Evolutionary conservation across 306 rosid genomes (phyloP), one percentile per base, ranked within the genome.

Genomic region (Trifolium pratense): DNA sequence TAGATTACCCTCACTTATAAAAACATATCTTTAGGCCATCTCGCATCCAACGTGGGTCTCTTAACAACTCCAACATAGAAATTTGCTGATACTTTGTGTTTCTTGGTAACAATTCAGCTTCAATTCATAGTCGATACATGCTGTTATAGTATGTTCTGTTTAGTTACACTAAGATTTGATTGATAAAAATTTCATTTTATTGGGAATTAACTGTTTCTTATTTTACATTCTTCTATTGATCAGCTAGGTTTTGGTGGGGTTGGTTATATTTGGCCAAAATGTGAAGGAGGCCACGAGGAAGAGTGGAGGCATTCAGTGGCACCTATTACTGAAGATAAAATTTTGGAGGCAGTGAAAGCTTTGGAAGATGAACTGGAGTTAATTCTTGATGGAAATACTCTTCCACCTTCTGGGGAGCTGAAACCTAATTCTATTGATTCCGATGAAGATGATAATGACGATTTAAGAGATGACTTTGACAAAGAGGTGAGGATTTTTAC

Each of bases 271-370:
- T 95, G 99, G 99, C 80, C 96, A 76, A 84, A 81, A 75, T 87
- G 85, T 86, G 99, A 95, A 82, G 97, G 90, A 65, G 85, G 89
- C 68, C 79, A 77, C 11, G 99, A 95, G 79, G 97, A 95, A 80
- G 96, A 90, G 82, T 95, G 97, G 99, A 88, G 87, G 90, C 99
- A 95, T 76, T 95, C 99, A 49, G 93, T 95, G 78, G 99, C 99
- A 3, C 97, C 93, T 60, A 85, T 95, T 82, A 94, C 97, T 62
- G 84, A 87, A 25, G 91, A 91, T 83, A 95, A 88, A 82, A 84
- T 91, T 74, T 84, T 81, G 11, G 93, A 88, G 87, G 84, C 78
- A 59, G 67, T 82, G 70, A 79, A 82, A 77, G 80, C 81, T 31
- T 61, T 80, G 48, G 93, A 91, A 75, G 89, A 91, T 77, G 97